Conservation (phyloP, 441 rosid genomes). For the Omphalea diandra region DNA sequence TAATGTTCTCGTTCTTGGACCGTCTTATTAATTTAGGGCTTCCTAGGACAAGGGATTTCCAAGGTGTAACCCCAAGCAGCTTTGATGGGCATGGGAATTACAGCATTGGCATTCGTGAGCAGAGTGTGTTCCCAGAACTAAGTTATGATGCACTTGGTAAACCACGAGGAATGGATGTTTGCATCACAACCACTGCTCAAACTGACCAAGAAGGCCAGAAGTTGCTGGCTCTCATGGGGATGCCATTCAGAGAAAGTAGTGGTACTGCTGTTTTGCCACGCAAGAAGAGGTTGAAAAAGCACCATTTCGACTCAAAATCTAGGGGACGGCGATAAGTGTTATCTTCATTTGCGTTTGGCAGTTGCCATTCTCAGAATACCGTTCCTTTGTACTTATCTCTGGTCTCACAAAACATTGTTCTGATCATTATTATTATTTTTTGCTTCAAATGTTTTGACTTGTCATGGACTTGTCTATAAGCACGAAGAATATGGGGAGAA, state of each 20-base stretch:
- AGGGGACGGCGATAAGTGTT: conserved; percentile 50
- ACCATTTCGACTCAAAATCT: conserved; percentile 68
- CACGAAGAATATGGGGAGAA: background rate
- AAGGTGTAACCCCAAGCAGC: conserved; percentile 75
- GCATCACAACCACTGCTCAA: conserved; percentile 78
- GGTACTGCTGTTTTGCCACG: conserved; percentile 26
- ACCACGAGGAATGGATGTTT: conserved; percentile 89
- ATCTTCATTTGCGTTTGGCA: background rate
- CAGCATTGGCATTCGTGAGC: conserved; percentile 79
- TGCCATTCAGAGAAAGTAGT: conserved; percentile 80
- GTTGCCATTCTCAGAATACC: background rate
- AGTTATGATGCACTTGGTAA: conserved; percentile 62
- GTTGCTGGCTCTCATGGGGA: conserved; percentile 85
- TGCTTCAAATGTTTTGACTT: background rate
- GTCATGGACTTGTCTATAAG: background rate
- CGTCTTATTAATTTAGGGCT: conserved; percentile 90
- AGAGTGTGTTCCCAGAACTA: conserved; percentile 87
- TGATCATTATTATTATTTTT: too few species aligned
- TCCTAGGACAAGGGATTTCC: conserved; percentile 91
- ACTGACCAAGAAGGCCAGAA: conserved; percentile 75
- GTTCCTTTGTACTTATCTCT: conserved; percentile 3
- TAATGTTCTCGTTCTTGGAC: conserved; percentile 88
- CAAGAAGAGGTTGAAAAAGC: conserved; percentile 81
- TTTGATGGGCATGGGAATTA: conserved; percentile 91
- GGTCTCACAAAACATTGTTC: background rate